Evolutionary conservation across 169 alveolate genomes (phyloP), one percentile per base, ranked within the genome.

Genomic region (Theileria parva): DNA sequence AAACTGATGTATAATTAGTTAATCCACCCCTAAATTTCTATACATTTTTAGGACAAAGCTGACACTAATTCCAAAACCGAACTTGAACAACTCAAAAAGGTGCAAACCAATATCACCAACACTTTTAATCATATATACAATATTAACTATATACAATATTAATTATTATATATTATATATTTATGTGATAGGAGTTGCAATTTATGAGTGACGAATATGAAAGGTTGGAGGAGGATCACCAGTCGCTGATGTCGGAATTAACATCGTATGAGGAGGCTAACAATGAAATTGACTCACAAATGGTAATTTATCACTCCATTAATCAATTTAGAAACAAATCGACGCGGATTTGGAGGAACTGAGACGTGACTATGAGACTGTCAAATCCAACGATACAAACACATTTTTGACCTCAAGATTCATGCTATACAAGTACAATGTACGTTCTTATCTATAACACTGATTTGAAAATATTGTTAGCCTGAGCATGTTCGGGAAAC

Each of bases 281-380:
- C 37, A 23, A 50, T 2, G 86, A 71, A 50, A 76, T 83, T 17
- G 89, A 83, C 27, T 48, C 30, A 23, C 85, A 83, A 59, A 60
- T 83, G 44, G 77, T 69, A 69, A 17, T 27, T 27, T 3, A 9
- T 15, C 15, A 2, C 0, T 12, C 32, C 8, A 51, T 19, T 23
- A 69, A 19, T 51, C 4, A 34, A 32, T 25, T 69, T 69, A 69
- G 77, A 27, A 28, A 19, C 73, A 69, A 8, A 77, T 34, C 9
- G 19, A 70, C 55, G 23, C 27, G 30, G 89, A 83, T 25, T 48
- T 83, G 37, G 86, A 74, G 34, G 89, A 83, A 25, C 71, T 73
- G 61, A 83, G 32, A 71, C 75, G 86, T 15, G 89, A 83, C 61
- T 68, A 76, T 39, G 78, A 74, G 13, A 19, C 80, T 13, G 23